A percentile compares a stretch with the other conserved stretches of the same genome.
Conservation (phyloP, 495 filamentous ascomycete genomes). For the Cercophora samala region DNA sequence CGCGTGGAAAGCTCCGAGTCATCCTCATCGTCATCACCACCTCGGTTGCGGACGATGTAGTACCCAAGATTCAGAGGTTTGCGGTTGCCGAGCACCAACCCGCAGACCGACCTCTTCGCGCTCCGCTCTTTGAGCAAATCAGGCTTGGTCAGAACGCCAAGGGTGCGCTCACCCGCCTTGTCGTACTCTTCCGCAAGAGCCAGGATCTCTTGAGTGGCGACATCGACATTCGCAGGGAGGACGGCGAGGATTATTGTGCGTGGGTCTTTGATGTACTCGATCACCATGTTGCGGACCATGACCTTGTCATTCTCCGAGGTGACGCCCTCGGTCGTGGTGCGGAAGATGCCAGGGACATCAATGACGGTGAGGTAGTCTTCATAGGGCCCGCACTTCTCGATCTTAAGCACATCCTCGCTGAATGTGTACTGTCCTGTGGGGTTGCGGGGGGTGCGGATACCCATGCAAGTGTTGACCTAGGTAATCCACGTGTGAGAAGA, state of each 20-base stretch:
- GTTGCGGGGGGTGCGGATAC: slow-evolving; percentile 33
- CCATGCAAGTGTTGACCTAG: slow-evolving; percentile 49
- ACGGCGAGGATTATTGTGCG: slow-evolving; percentile 59
- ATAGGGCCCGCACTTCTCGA: slow-evolving; percentile 57
- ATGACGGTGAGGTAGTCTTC: slow-evolving; percentile 25
- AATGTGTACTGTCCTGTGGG: slow-evolving; percentile 41
- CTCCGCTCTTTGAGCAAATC: slow-evolving; percentile 52
- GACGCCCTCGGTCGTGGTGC: slow-evolving; percentile 12
- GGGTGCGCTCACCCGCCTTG: slow-evolving; percentile 47
- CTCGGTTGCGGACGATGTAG: slow-evolving; percentile 54
- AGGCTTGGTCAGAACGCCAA: slow-evolving; percentile 61
- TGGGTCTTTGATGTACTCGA: slow-evolving; percentile 49
- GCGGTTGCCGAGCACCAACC: slow-evolving; percentile 46
- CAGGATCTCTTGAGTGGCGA: slow-evolving; percentile 61
- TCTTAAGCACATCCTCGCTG: slow-evolving; percentile 54
- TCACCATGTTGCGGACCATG: slow-evolving; percentile 49
- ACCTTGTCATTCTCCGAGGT: slow-evolving; percentile 34
- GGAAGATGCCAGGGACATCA: slow-evolving; percentile 27
- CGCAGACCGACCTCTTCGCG: slow-evolving; percentile 39
- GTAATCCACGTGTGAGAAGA: background rate
- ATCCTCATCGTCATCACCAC: slow-evolving; percentile 27
- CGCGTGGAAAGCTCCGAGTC: slow-evolving; percentile 17
- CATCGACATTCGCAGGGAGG: slow-evolving; percentile 57
- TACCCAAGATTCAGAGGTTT: slow-evolving; percentile 51
- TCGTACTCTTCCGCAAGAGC: slow-evolving; percentile 51